Evolutionary conservation across 306 rosid species (phyloP).

Genomic region (Quercus engelmannii): DNA sequence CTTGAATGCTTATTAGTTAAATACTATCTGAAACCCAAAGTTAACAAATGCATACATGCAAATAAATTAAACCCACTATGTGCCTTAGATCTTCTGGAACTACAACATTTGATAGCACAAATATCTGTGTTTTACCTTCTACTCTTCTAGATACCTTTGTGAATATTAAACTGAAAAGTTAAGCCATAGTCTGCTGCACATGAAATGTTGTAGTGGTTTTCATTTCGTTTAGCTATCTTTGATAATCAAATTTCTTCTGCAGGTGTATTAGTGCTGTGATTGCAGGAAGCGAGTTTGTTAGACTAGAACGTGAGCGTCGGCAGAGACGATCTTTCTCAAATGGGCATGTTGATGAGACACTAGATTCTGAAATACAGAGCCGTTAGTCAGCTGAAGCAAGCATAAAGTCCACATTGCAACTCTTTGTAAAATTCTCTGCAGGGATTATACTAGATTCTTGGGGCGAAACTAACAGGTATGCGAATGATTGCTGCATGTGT

Average conservation of each 20-base stretch:
- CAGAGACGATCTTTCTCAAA: conserved; percentile 63
- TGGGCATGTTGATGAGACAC: conserved; percentile 54
- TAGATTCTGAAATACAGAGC: conserved; percentile 59
- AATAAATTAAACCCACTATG: neutral
- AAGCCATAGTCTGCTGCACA: neutral
- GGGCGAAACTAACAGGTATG: conserved; percentile 72
- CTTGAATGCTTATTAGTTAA: neutral
- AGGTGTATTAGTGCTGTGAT: conserved; percentile 93
- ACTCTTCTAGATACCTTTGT: conserved; percentile 9
- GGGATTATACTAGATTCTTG: conserved; percentile 82
- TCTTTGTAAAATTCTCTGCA: conserved; percentile 80
- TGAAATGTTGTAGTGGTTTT: neutral
- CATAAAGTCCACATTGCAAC: conserved; percentile 86
- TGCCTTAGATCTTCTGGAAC: neutral
- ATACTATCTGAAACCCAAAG: neutral
- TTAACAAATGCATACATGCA: neutral
- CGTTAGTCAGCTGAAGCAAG: conserved; percentile 74
- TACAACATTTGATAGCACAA: neutral
- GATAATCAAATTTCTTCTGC: conserved; percentile 29
- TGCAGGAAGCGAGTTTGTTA: conserved; percentile 88
- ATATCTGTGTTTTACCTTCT: conserved; percentile 8
- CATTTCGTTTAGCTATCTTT: conserved; percentile 12
- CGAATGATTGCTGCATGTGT: neutral
- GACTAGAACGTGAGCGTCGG: conserved; percentile 81
- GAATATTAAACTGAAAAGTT: conserved; percentile 8